Conservation (phyloP, 2,329 filamentous ascomycete genomes). For the Talaromyces sp. region DNA sequence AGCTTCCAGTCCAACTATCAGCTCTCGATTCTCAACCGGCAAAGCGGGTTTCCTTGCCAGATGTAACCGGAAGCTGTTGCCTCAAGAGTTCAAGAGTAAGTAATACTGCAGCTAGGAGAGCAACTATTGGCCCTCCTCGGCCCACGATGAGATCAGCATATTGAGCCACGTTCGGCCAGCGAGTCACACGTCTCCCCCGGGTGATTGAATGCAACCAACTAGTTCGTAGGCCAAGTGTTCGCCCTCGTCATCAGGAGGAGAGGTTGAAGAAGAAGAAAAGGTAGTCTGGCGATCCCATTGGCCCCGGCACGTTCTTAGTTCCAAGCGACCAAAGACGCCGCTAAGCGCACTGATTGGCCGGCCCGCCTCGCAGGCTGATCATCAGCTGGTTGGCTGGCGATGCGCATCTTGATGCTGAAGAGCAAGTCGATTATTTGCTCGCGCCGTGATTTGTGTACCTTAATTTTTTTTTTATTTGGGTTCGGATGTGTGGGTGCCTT, state of each 20-base stretch:
- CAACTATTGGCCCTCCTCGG: constrained; percentile 1
- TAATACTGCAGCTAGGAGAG: background rate
- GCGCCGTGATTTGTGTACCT: background rate
- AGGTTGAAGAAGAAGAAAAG: background rate
- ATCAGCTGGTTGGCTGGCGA: background rate
- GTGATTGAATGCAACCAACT: background rate
- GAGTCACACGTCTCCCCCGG: background rate
- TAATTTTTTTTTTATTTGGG: background rate
- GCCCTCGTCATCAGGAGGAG: background rate
- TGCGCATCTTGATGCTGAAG: background rate
- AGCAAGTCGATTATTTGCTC: background rate
- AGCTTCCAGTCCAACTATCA: background rate
- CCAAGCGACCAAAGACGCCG: background rate
- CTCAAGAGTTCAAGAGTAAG: background rate
- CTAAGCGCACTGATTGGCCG: background rate
- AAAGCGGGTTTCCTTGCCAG: background rate
- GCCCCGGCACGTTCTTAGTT: background rate
- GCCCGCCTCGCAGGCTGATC: background rate
- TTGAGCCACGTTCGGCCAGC: background rate
- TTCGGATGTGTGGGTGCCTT: constrained; percentile 1
- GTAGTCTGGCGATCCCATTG: background rate
- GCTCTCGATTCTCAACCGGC: background rate
- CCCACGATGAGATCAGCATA: constrained; percentile 1
- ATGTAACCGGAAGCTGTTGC: background rate
- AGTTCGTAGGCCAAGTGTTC: background rate